These are phyloP conservation scores for Teunomyces gatunensis DNA, from an alignment of 805 yeast genomes.

Conservation along the genomic window DNA sequence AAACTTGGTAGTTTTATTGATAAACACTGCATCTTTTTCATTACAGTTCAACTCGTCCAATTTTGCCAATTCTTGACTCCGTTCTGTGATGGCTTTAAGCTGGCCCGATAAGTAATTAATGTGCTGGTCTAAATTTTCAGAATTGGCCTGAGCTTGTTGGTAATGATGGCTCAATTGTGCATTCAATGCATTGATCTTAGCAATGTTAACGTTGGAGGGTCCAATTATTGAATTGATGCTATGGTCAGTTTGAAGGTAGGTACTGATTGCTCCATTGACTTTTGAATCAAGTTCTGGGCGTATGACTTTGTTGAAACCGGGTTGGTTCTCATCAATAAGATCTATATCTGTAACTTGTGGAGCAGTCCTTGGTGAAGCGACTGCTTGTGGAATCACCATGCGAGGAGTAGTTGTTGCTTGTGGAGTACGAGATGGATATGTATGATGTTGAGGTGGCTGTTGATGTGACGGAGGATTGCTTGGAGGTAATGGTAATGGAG, in stretches of 20 bases:
- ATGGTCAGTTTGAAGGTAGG: not conserved
- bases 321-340: slow-evolving; percentile 1
- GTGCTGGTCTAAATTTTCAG: slow-evolving; percentile 29
- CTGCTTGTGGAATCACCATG: not conserved
- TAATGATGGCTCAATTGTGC: slow-evolving; percentile 34
- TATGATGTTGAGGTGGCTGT: not conserved
- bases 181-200: slow-evolving; percentile 26
- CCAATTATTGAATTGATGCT: slow-evolving; percentile 4
- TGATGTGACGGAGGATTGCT: not conserved
- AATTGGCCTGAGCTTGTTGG: slow-evolving; percentile 36
- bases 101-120: slow-evolving; percentile 26
- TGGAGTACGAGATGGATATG: no score
- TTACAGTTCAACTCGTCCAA: slow-evolving; percentile 24
- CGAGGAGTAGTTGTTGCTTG: not conserved
- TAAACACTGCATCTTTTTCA: slow-evolving; percentile 16
- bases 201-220: slow-evolving; percentile 6
- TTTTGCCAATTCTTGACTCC: slow-evolving; percentile 24
- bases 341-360: not conserved
- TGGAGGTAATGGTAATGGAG: slow-evolving; percentile 28
- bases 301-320: not conserved
- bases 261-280: not conserved
- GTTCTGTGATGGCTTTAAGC: slow-evolving; percentile 16
- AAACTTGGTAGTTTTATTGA: slow-evolving; percentile 12
- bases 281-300: not conserved
- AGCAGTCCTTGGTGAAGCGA: not conserved